Percentiles rank a stretch among this genome's conserved stretches.
These are phyloP conservation scores for Paramecium pentaurelia DNA, from an alignment of 73 alveolate species.

Conservation along the genomic window DNA sequence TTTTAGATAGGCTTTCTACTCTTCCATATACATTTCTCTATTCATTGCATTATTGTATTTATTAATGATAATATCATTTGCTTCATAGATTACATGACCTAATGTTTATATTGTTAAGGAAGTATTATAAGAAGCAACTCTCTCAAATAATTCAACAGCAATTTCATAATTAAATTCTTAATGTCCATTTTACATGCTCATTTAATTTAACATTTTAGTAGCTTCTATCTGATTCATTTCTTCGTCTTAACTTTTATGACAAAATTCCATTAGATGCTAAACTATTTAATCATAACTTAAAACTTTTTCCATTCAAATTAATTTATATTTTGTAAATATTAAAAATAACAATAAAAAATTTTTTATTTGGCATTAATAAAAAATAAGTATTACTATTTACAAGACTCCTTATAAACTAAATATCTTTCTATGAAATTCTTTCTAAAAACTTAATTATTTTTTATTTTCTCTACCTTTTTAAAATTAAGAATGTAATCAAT, in stretches of 20 bases:
- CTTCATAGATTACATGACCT: background rate
- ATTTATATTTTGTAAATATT: background rate
- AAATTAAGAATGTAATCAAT: no score
- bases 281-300: background rate
- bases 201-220: background rate
- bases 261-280: background rate
- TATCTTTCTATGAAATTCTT: background rate
- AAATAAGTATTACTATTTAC: no score
- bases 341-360: background rate
- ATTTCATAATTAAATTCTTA: constrained; percentile 33
- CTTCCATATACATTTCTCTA: background rate
- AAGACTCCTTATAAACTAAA: no score
- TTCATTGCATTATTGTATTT: background rate
- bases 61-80: background rate
- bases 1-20: background rate
- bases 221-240: background rate
- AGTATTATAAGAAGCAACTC: background rate
- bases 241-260: background rate
- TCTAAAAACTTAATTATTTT: background rate
- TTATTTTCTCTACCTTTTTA: no score
- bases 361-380: background rate
- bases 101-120: background rate
- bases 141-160: constrained; percentile 39
- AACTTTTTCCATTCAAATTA: background rate
- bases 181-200: background rate